Evolutionary conservation across 208 protist species (phyloP), one percentile per base, ranked within the genome.

Genomic region (Wallacemonas collosoma): DNA sequence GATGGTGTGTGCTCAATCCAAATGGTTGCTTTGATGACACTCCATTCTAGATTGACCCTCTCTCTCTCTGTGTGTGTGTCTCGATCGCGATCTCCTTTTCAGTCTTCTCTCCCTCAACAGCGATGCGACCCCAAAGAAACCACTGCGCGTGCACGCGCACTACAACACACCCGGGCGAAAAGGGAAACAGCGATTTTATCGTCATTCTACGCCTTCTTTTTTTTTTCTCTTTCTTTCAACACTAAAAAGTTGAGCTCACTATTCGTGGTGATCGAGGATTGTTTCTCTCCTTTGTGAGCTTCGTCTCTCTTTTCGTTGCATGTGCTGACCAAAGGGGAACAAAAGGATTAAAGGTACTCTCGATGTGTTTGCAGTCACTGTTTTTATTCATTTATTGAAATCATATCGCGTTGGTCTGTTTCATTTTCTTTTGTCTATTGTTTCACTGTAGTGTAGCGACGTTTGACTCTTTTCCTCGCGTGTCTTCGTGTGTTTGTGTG

Each of bases 401-500:
- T 26, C 26, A 26, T 72, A 9, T 39, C 53, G 7, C 53, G 47
- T 50, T 72, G 14, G 1, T 62, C 6, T 50, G 60, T 35, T 72
- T 72, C 54, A 43, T 72, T 8, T 51, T 53, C n/a, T 72, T 35
- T n/a, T 15, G 0, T 44, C 38, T 57, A 48, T 57, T n/a, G 11
- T 12, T 35, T 0, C 44, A 56, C 36, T 65, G 50, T 65, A 1
- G 26, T 26, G 26, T 26, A 26, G 26, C 26, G 26, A 26, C 26
- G 26, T 26, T 26, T 26, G 26, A 26, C 26, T 26, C 26, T 26
- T 26, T 26, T 26, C 5, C 51, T 77, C 72, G 56, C 45, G 50
- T 38, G 51, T 45, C 2, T 62, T 56, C 11, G 54, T 69, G 15
- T 51, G 44, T 36, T 56, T 26, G 55, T 50, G 12, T 50, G 17